A percentile compares a stretch with the other conserved stretches of the same genome.
These are phyloP conservation scores for Gloeostereum incarnatum DNA, from an alignment of 768 basidiomycete genomes.

Conservation along the genomic window DNA sequence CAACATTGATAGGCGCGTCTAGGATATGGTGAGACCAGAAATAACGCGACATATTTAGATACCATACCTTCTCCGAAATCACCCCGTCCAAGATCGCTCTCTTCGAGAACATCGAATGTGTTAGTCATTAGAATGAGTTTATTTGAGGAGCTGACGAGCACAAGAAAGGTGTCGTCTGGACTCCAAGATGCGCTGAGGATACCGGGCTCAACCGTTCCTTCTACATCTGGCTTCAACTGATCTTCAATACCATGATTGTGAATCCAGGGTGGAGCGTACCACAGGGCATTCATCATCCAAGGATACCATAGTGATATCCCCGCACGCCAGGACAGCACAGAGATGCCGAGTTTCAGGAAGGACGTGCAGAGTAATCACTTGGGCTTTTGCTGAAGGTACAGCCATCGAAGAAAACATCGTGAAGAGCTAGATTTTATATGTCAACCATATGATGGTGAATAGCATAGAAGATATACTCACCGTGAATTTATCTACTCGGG, in stretches of 20 bases:
- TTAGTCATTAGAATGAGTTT: conserved; percentile 86
- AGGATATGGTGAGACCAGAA: conserved; percentile 9
- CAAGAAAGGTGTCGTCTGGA: conserved; percentile 85
- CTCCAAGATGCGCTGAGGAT: conserved; percentile 82
- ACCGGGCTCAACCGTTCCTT: conserved; percentile 82
- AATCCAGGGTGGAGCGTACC: conserved; percentile 23
- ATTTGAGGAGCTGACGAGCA: conserved; percentile 69
- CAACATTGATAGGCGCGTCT: conserved; percentile 92
- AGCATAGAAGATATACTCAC: conserved; percentile 1
- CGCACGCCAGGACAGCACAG: conserved; percentile 58
- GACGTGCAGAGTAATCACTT: conserved; percentile 59
- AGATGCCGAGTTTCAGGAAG: conserved; percentile 65
- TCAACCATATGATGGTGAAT: not conserved
- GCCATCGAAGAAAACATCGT: conserved; percentile 28
- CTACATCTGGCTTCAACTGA: conserved; percentile 55
- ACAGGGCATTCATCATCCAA: conserved; percentile 37
- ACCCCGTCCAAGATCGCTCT: conserved; percentile 55
- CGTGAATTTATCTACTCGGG: conserved; percentile 9
- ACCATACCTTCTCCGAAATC: conserved; percentile 80
- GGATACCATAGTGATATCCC: conserved; percentile 71
- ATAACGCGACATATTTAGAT: not conserved
- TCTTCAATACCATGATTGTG: not conserved
- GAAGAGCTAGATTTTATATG: conserved; percentile 16
- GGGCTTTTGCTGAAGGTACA: conserved; percentile 19
- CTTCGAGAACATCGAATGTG: conserved; percentile 82